Evolutionary conservation across 495 filamentous ascomycete genomes (phyloP).

Genomic region (Amphirosellinia nigrospora): DNA sequence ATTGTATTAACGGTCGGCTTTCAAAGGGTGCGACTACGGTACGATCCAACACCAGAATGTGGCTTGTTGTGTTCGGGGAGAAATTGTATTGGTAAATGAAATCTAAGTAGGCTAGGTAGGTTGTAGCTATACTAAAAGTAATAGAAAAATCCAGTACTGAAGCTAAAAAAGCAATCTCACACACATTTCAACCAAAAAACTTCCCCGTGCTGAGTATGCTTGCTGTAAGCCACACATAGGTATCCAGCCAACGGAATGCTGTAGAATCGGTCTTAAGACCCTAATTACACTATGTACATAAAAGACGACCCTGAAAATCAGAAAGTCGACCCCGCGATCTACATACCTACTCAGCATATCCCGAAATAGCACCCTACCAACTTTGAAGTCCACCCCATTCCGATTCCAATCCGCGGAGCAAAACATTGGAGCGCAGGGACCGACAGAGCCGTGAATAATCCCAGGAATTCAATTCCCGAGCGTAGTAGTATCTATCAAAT

Average conservation of each 20-base stretch:
- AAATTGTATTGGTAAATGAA: too few species aligned
- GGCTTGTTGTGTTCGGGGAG: not conserved
- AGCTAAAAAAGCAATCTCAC: not conserved
- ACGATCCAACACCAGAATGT: not conserved
- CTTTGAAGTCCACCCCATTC: not conserved
- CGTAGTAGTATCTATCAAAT: not conserved
- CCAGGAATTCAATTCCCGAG: not conserved
- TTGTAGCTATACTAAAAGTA: too few species aligned
- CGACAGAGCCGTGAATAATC: not conserved
- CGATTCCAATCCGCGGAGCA: not conserved
- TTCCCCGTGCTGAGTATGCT: not conserved
- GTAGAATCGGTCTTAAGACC: not conserved
- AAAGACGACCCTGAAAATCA: too few species aligned
- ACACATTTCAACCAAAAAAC: too few species aligned
- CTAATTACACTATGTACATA: too few species aligned
- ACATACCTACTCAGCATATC: not conserved
- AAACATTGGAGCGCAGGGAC: not conserved
- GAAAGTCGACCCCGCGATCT: not conserved
- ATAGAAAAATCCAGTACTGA: not conserved
- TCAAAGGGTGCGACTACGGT: too few species aligned
- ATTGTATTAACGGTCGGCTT: too few species aligned
- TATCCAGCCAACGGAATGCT: not conserved
- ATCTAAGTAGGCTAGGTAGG: too few species aligned
- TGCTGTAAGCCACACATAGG: not conserved
- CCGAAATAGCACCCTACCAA: too few species aligned